Percentiles rank a stretch among this genome's conserved stretches.
phyloP scores from a whole-genome alignment of 371 early-diverging fungal species.

The Mortierella sp. region DNA sequence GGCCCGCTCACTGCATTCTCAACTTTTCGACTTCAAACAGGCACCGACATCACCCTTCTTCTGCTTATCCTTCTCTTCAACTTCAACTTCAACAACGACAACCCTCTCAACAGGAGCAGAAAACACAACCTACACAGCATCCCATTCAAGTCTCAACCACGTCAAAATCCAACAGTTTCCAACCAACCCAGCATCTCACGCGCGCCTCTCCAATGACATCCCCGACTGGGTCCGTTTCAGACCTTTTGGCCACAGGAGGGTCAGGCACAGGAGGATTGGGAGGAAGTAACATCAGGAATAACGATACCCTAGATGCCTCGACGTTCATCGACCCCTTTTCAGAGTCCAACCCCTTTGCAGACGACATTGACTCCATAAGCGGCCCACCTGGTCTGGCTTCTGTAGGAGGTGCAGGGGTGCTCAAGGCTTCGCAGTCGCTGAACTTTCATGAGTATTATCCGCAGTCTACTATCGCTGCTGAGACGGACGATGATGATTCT shows the following conservation, averaged over 20 bases:
- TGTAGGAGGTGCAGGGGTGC: neutral
- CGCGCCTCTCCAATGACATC: slow-evolving; percentile 31
- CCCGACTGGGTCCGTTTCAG: slow-evolving; percentile 48
- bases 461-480: slow-evolving; percentile 13
- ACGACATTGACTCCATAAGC: slow-evolving; percentile 22
- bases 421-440: slow-evolving; percentile 34
- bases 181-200: neutral
- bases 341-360: slow-evolving; percentile 54
- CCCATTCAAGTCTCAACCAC: neutral
- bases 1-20: neutral
- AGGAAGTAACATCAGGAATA: slow-evolving; percentile 8
- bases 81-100: neutral
- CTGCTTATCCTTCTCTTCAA: neutral
- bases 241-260: slow-evolving; percentile 35
- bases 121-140: neutral
- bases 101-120: neutral
- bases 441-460: slow-evolving; percentile 53
- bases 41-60: neutral
- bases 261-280: slow-evolving; percentile 16
- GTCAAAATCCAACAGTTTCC: neutral
- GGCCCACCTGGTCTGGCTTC: slow-evolving; percentile 17
- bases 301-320: slow-evolving; percentile 35
- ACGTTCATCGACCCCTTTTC: slow-evolving; percentile 54
- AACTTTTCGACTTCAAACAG: too few relatives aligned
- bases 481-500: slow-evolving; percentile 14